Percentiles rank a stretch among this genome's conserved stretches.
Conservation (phyloP, 139 green algal genomes). For the Tetraselmis chui region DNA sequence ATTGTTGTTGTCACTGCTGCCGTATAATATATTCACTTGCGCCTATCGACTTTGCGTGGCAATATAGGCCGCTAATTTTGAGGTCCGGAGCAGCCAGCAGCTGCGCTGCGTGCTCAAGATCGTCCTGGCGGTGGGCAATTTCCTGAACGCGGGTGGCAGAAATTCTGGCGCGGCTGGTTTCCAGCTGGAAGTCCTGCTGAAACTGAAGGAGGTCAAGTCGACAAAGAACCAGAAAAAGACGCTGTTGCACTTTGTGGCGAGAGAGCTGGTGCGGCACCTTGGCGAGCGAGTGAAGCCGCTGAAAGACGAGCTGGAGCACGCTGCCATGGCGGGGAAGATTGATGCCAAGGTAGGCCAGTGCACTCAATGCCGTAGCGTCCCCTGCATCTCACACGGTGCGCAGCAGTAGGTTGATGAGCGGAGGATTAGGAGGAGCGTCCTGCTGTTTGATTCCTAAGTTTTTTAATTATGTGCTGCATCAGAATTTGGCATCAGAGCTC, state of each 20-base stretch:
- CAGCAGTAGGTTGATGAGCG: too few species aligned
- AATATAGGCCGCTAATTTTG: constrained; percentile 26
- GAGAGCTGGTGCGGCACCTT: constrained; percentile 25
- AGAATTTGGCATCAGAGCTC: not conserved
- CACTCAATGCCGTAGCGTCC: too few species aligned
- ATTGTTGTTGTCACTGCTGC: too few species aligned
- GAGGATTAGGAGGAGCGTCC: too few species aligned
- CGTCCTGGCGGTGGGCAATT: constrained; percentile 42
- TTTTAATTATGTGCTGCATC: too few species aligned
- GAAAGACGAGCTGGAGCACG: not conserved
- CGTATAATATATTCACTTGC: too few species aligned
- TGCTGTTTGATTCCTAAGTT: too few species aligned
- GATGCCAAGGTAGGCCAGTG: not conserved
- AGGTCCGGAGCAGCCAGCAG: constrained; percentile 34
- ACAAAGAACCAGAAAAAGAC: constrained; percentile 34
- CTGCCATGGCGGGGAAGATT: not conserved
- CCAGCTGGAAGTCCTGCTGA: constrained; percentile 38
- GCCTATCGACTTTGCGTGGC: too few species aligned
- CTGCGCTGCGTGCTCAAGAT: constrained; percentile 36
- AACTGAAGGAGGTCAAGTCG: constrained; percentile 39
- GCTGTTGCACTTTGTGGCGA: constrained; percentile 55
- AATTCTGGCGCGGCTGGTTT: constrained; percentile 33
- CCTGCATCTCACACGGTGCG: too few species aligned
- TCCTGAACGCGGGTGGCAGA: constrained; percentile 41
- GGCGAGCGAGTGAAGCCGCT: not conserved